Base-by-base conservation (phyloP, 2,329 filamentous ascomycete genomes). In the Epichloe festucae region DNA sequence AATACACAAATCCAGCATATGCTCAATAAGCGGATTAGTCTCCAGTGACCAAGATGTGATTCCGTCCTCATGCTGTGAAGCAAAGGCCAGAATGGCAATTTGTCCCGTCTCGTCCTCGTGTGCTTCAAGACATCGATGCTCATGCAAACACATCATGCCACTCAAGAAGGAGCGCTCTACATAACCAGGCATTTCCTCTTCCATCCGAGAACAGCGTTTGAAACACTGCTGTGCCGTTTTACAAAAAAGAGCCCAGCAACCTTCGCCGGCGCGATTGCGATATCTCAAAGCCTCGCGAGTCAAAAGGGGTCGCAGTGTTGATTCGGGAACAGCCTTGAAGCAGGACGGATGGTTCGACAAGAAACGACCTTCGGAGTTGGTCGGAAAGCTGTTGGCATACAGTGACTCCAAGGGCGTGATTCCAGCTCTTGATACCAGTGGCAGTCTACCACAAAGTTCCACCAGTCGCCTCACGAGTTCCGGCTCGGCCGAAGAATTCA, bases 361-460 rank as follows among this genome's bases (percentile, higher is more conserved):
- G 27, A 27, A 27, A 7, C 31, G 40, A 47, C 17, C 45, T 11
- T 5, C 31, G 27, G 12, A 39, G 2, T 19, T 46, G 38, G 36
- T 31, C 4, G 35, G 46, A 15, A 21, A 59, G 52, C 23, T 62
- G 23, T 62, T 63, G 1, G 53, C 56, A 17, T 67, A 58, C 2
- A 67, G 59, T 1, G 59, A 65, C 52, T 67, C 65, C 14, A 62
- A 59, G 3, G 62, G 57, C 5, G 61, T 62, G 4, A 49, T 41
- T 3, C 58, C 62, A 8, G n/a, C 34, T 11, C 12, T 36, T 12
- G 51, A 49, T 12, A 52, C 44, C 5, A 59, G 23, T 5, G 59
- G 56, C 1, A 54, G 36, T 0, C 50, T 52, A n/a, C 47, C 31
- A 14, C 56, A 62, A 14, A 59, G 53, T 2, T 57, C 36, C n/a